Base-by-base conservation (phyloP, 768 basidiomycete species). In the Russula abietina region DNA sequence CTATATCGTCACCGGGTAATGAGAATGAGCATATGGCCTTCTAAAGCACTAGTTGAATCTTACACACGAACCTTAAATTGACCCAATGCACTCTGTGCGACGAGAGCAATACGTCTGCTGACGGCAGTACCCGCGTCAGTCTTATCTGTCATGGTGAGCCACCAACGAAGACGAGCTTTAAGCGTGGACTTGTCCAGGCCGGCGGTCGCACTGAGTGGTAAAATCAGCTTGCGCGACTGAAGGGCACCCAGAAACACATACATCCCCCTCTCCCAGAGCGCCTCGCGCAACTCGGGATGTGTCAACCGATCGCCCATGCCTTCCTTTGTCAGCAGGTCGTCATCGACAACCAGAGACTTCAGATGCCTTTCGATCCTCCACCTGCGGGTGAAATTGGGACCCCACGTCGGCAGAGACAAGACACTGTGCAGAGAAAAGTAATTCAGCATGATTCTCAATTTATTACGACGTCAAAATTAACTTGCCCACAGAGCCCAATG, bases 251-350 rank as follows among this genome's bases (percentile, higher is more conserved):
- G 19, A 43, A 52, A 17, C 19, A 79, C 88, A 71, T 71, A 92
- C 91, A 91, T 79, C 69, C 88, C 91, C 62, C 91, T 85, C 71
- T 91, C 90, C 62, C 81, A 76, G 16, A 93, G 77, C 4, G 88
- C 86, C 59, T 88, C 82, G 32, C 78, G 75, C 7, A 91, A 75
- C 65, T 87, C 87, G 4, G 76, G 75, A 22, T 75, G 70, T 3
- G 82, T 81, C 50, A 93, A 71, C 36, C 71, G 69, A 26, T 73
- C 71, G 2, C 77, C 76, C 36, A 74, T 67, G 33, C 74, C 76
- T 67, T 87, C 86, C 39, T 76, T 76, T 16, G 76, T 67, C 46
- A 93, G 74, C n/a, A 86, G 74, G 24, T 72, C 73, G 70, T 93
- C 91, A 66, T 93, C 91, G 54, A 77, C 71, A 1, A 79, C 71